These are phyloP conservation scores for Ramalina intermedia DNA, from an alignment of 495 filamentous ascomycete genomes.

Conservation along the genomic window DNA sequence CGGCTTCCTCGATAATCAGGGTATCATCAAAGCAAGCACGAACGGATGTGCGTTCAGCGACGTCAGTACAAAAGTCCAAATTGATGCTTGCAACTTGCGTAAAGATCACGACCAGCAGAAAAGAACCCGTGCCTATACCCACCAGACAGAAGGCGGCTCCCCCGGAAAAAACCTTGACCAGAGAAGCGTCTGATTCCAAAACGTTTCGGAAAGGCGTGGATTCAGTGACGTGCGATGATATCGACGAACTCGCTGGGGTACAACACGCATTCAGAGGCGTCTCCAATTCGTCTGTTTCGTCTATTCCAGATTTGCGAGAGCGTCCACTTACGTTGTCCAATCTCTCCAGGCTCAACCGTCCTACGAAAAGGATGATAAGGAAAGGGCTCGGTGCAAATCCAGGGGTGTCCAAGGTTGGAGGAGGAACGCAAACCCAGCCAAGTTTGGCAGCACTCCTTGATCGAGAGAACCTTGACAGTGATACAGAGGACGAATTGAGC, in stretches of 20 bases:
- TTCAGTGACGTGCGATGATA: too few relatives aligned
- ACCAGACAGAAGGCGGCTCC: too few relatives aligned
- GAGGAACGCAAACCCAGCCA: neutral
- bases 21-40: neutral
- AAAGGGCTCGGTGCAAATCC: neutral
- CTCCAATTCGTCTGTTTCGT: neutral
- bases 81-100: neutral
- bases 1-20: neutral
- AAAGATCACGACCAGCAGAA: too few relatives aligned
- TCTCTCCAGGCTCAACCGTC: neutral
- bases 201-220: too few relatives aligned
- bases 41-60: neutral
- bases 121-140: too few relatives aligned
- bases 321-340: too few relatives aligned
- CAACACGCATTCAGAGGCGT: neutral
- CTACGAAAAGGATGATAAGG: neutral
- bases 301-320: too few relatives aligned
- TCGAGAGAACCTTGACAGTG: neutral
- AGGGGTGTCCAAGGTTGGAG: neutral
- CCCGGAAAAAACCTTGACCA: too few relatives aligned
- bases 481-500: slow-evolving; percentile 7
- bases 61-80: neutral
- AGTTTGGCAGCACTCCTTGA: neutral
- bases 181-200: too few relatives aligned
- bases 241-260: neutral